A percentile compares a stretch with the other conserved stretches of the same genome.
Evolutionary conservation across 2,329 filamentous ascomycete species (phyloP).

Genomic region (Graphilbum ipis-grandicollis): DNA sequence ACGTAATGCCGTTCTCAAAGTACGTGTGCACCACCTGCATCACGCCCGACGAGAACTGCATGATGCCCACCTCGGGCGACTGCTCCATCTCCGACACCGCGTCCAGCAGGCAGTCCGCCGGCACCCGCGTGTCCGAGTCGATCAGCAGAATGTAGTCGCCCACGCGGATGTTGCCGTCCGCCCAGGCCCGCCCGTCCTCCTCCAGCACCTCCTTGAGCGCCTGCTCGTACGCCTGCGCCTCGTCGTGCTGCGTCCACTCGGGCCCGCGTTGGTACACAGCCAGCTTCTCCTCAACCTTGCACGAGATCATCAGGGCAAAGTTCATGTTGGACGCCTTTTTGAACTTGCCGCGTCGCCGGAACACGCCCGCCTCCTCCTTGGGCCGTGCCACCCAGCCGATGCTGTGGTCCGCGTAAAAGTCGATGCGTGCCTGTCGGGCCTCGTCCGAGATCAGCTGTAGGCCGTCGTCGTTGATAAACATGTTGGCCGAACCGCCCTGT

Average conservation of each 20-base stretch:
- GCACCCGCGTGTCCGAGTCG: conserved; percentile 66
- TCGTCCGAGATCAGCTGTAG: conserved; percentile 49
- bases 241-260: conserved; percentile 52
- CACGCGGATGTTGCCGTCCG: conserved; percentile 70
- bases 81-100: conserved; percentile 71
- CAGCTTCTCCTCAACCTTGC: conserved; percentile 54
- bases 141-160: conserved; percentile 71
- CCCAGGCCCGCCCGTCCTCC: conserved; percentile 55
- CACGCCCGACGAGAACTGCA: conserved; percentile 62
- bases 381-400: conserved; percentile 55
- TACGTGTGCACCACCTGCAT: conserved; percentile 65
- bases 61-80: conserved; percentile 59
- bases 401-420: conserved; percentile 51
- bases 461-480: conserved; percentile 63
- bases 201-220: conserved; percentile 49
- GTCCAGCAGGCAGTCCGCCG: conserved; percentile 59
- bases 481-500: conserved; percentile 61
- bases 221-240: conserved; percentile 47
- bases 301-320: conserved; percentile 49
- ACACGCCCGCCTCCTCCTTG: conserved; percentile 44
- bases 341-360: conserved; percentile 46
- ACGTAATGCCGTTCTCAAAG: conserved; percentile 53
- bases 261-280: conserved; percentile 33
- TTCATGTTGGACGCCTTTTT: conserved; percentile 63
- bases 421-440: conserved; percentile 43